Base-by-base conservation (phyloP, 176 grass and related monocot genomes). In the Pharus latifolius region DNA sequence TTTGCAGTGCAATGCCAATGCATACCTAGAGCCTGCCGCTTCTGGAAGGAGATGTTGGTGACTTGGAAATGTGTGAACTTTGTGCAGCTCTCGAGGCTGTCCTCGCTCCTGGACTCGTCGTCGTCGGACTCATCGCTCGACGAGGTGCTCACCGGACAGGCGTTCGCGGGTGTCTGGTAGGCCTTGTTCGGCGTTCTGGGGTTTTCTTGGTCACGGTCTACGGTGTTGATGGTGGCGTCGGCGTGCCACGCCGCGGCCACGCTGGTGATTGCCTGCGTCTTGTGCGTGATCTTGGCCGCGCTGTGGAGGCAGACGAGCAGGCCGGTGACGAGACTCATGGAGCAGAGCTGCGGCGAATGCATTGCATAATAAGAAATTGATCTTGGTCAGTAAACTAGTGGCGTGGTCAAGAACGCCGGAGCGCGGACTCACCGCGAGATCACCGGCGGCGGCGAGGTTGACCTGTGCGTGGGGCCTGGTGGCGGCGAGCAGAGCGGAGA, bases 271-370 rank as follows among this genome's bases (percentile, higher is more conserved):
- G 90, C 46, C 68, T 98, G 90, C 44, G 90, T 88, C 76, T 88
- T 98, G 70, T 98, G 95, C 54, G 95, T 98, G 78, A 98, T 94
- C 81, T 89, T 90, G 12, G 90, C 95, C n/a, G 95, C 84, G 60
- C 90, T 86, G 56, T 83, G 83, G 9, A 98, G 84, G 75, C 87
- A 98, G 53, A 93, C 56, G 16, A 98, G 84, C 52, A 98, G 50
- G 2, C 90, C 95, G 0, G 77, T 74, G 23, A 98, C 84, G 34
- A 98, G 79, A 43, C 84, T 83, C 11, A 84, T n/a, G 17, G 86
- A 92, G 78, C 95, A 92, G 2, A 93, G 79, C 95, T 98, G 70
- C 56, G 40, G 6, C 10, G 16, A 58, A 11, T 30, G 13, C 11
- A 58, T 2, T 17, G 6, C 17, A 11, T 1, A 37, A 7, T 5